Base-by-base conservation (phyloP, 805 yeast genomes). In the Vanderwaltozyma verrucispora region DNA sequence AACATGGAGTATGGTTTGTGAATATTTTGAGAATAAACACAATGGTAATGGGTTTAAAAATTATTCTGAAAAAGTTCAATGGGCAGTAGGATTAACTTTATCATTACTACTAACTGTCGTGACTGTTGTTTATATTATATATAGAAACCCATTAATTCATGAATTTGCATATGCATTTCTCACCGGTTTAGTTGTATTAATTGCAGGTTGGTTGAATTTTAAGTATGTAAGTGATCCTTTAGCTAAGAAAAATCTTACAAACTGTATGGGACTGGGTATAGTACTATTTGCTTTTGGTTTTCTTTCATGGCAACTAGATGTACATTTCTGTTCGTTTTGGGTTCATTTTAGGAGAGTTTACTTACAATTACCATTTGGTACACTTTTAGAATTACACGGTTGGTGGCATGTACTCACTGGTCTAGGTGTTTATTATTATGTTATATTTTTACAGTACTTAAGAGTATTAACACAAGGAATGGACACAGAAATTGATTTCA, bases 401-500 rank as follows among this genome's bases (percentile, higher is more conserved):
- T 89, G 96, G 96, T 89, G 97, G 97, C 97, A 89, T 55, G 63
- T 83, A 10, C 69, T 83, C 45, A 83, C 92, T 0, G 94, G 95
- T 1, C 64, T 77, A 16, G 95, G 96, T 2, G 92, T 89, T 10
- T 89, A 89, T 59, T 80, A 70, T 55, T 88, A 85, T 62, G 71
- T 88, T 46, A 76, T 82, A 3, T 86, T 81, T 54, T 71, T 82
- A 51, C 88, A 86, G 63, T 74, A 81, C 45, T 63, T 88, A 44
- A 70, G 89, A 47, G 64, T 80, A 24, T 76, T 79, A 60, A 70
- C 85, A 54, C 65, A 67, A 13, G 78, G 77, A 5, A 62, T 64
- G n/a, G 72, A 74, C 20, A 61, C 69, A 20, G 65, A 72, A 24
- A 88, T 74, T 55, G 60, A 63, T 38, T 69, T 79, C 46, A 67